phyloP scores from a whole-genome alignment of 805 yeast genomes.

The Torulaspora microellipsoides region DNA sequence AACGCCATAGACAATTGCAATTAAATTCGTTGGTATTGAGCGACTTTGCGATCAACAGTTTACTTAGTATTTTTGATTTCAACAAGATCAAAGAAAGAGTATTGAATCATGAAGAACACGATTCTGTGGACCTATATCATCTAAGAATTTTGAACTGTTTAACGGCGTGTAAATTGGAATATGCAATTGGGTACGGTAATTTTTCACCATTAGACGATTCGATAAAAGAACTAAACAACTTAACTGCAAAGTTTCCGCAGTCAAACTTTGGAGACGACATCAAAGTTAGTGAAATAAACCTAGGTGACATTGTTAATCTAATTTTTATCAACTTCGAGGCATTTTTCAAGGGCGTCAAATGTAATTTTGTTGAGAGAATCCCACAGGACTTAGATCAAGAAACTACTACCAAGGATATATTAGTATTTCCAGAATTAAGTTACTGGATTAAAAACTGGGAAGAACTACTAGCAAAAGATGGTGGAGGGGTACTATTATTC shows the following conservation, averaged over 20 bases:
- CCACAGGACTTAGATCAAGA: not conserved
- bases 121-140: constrained; percentile 45
- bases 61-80: constrained; percentile 45
- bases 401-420: constrained; percentile 3
- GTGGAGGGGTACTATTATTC: constrained; percentile 45
- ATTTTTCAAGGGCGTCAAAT: constrained; percentile 16
- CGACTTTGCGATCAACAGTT: constrained; percentile 47
- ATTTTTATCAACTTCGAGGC: constrained; percentile 28
- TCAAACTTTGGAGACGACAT: constrained; percentile 52
- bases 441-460: constrained; percentile 47
- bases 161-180: constrained; percentile 48
- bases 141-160: constrained; percentile 50
- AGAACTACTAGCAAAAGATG: constrained; percentile 43
- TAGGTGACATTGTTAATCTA: constrained; percentile 35
- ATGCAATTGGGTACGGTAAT: constrained; percentile 46
- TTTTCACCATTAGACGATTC: constrained; percentile 27
- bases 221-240: constrained; percentile 37
- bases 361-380: constrained; percentile 7
- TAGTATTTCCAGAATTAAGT: constrained; percentile 36
- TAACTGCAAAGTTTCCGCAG: constrained; percentile 45
- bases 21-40: constrained; percentile 51
- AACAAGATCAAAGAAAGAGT: constrained; percentile 39
- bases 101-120: constrained; percentile 23
- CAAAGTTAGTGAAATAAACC: constrained; percentile 46
- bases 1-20: constrained; percentile 42